Conservation (phyloP, 805 yeast genomes). For the Nakazawaea siamensis region DNA sequence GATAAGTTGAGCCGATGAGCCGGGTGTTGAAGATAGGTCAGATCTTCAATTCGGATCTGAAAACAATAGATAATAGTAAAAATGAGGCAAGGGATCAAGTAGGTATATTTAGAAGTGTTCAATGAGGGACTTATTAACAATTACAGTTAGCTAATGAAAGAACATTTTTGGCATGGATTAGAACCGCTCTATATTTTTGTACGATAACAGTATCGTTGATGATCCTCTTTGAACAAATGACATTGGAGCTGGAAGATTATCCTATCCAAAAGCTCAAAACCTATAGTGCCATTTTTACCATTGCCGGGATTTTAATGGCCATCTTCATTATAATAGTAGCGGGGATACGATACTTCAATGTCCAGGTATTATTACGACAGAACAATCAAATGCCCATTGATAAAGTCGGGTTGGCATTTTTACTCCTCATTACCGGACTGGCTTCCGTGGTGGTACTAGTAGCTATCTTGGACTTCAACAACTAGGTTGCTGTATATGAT, state of each 20-base stretch:
- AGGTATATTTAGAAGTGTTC: no score
- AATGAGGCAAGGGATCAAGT: conserved; percentile 10
- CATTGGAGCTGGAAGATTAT: not conserved
- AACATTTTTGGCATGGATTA: conserved; percentile 35
- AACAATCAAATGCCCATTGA: conserved; percentile 4
- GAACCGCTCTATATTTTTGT: conserved; percentile 30
- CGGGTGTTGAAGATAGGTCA: no score
- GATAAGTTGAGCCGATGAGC: no score
- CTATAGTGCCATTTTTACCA: not conserved
- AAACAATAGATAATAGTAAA: not conserved
- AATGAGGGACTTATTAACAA: no score
- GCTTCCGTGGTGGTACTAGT: not conserved
- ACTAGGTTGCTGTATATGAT: not conserved
- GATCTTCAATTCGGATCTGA: not conserved
- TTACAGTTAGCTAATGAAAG: conserved; percentile 32
- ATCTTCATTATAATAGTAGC: conserved; percentile 29
- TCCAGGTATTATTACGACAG: conserved; percentile 24
- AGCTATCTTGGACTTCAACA: conserved; percentile 3
- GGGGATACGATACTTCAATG: conserved; percentile 27
- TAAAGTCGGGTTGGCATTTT: conserved; percentile 13
- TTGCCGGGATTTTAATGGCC: not conserved
- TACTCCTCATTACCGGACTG: conserved; percentile 6
- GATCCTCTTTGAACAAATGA: conserved; percentile 14
- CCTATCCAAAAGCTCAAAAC: not conserved
- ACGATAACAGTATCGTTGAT: conserved; percentile 32